Conservation (phyloP, 1,284 basidiomycete species). For the Microbotryomycetes sp. region DNA sequence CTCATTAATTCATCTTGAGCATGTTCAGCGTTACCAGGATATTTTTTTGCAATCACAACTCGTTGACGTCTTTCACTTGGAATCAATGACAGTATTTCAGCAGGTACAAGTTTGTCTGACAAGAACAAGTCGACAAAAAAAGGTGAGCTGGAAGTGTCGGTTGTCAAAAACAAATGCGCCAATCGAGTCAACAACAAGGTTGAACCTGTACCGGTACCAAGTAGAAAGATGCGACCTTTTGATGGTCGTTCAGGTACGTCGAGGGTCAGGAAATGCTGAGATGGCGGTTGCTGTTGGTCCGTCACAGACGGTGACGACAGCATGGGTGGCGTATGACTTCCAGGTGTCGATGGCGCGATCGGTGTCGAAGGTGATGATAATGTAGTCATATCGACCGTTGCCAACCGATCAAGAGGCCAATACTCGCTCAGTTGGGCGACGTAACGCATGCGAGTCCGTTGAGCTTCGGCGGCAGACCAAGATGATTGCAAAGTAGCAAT, state of each 20-base stretch:
- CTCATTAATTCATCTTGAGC: constrained; percentile 93
- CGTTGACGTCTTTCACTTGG: constrained; percentile 48
- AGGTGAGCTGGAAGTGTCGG: constrained; percentile 56
- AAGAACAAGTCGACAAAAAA: constrained; percentile 56
- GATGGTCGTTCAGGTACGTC: constrained; percentile 20
- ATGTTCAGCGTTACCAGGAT: constrained; percentile 92
- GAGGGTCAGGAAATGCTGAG: constrained; percentile 27
- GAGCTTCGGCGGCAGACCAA: constrained; percentile 26
- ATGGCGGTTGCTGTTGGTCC: background rate
- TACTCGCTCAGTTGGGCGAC: constrained; percentile 41
- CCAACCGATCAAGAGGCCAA: constrained; percentile 27
- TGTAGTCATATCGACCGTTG: constrained; percentile 36
- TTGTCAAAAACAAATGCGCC: constrained; percentile 70
- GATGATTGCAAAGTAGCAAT: background rate
- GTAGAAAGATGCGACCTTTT: constrained; percentile 69
- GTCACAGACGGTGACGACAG: background rate
- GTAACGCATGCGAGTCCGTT: constrained; percentile 42
- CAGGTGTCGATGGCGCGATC: background rate
- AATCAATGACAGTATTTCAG: constrained; percentile 79
- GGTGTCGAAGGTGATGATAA: constrained; percentile 34
- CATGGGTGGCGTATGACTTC: background rate
- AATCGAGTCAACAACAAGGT: constrained; percentile 84
- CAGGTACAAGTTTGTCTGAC: constrained; percentile 94
- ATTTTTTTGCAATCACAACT: constrained; percentile 80
- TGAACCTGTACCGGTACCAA: constrained; percentile 92